Conservation (phyloP, 164 flowering plant species). For the Aristolochia contorta region DNA sequence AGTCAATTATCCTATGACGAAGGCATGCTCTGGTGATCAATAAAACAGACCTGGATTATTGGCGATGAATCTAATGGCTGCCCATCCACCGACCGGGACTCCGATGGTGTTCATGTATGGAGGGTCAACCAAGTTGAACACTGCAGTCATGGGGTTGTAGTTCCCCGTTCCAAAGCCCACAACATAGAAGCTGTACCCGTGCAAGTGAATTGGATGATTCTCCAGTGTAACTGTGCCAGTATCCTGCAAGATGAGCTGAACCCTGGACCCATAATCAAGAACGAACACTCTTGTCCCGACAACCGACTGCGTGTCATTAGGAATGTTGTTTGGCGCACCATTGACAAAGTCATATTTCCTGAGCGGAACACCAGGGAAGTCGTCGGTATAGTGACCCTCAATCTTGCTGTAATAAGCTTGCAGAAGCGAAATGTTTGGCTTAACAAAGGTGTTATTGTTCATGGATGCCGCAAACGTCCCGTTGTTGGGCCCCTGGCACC, state of each 20-base stretch:
- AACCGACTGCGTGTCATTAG: slow-evolving; percentile 35
- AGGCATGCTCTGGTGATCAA: no score
- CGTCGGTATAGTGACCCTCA: slow-evolving; percentile 37
- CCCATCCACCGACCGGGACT: slow-evolving; percentile 82
- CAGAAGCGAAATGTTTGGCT: slow-evolving; percentile 38
- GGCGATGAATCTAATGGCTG: slow-evolving; percentile 56
- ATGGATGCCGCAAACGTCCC: slow-evolving; percentile 51
- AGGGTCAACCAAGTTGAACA: slow-evolving; percentile 54
- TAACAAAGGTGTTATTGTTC: slow-evolving; percentile 49
- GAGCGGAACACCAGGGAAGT: slow-evolving; percentile 48
- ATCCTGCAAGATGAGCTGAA: slow-evolving; percentile 55
- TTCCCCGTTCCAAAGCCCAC: slow-evolving; percentile 58
- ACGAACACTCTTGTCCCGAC: slow-evolving; percentile 46
- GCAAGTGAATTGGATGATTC: slow-evolving; percentile 72
- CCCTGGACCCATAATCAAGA: slow-evolving; percentile 45
- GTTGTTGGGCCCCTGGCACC: slow-evolving; percentile 35
- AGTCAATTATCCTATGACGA: no score
- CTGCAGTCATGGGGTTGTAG: slow-evolving; percentile 35
- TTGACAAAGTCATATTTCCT: slow-evolving; percentile 49
- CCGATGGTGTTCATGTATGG: slow-evolving; percentile 62
- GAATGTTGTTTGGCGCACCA: slow-evolving; percentile 51
- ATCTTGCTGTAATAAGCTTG: slow-evolving; percentile 42
- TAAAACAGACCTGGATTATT: slow-evolving; percentile 60
- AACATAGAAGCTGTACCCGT: slow-evolving; percentile 68
- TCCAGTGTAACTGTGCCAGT: slow-evolving; percentile 52